phyloP scores from a whole-genome alignment of 2,329 filamentous ascomycete genomes.

The Ophidiomyces ophidiicola region DNA sequence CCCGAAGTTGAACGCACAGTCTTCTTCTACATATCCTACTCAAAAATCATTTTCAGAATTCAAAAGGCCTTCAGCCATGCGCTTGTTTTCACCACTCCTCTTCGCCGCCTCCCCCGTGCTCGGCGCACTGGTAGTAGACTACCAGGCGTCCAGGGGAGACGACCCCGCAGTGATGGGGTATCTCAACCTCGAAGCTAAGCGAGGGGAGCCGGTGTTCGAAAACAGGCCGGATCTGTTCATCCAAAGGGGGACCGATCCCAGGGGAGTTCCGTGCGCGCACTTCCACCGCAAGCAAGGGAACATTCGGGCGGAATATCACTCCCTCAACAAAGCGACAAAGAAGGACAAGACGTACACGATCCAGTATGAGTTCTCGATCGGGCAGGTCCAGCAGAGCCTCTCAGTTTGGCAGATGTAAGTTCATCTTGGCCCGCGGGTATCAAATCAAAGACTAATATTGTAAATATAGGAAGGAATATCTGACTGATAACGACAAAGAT shows the following conservation, averaged over 20 bases:
- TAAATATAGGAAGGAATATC: constrained; percentile 12
- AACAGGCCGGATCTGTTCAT: constrained; percentile 12
- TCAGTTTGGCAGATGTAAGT: constrained; percentile 14
- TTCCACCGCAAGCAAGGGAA: constrained; percentile 12
- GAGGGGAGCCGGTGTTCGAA: constrained; percentile 7
- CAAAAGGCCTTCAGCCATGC: constrained; percentile 2
- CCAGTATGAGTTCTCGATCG: constrained; percentile 11
- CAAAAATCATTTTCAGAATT: neutral
- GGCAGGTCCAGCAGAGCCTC: constrained; percentile 10
- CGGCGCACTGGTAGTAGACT: constrained; percentile 10
- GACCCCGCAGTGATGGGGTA: constrained; percentile 11
- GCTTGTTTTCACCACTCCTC: constrained; percentile 8
- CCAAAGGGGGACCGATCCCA: constrained; percentile 11
- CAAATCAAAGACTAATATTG: constrained; percentile 1
- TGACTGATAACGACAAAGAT: constrained; percentile 10
- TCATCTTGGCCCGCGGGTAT: neutral
- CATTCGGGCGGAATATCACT: constrained; percentile 12
- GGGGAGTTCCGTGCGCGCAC: constrained; percentile 9
- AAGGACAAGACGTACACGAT: constrained; percentile 13
- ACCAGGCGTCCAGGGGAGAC: constrained; percentile 10
- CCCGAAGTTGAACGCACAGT: too few relatives aligned
- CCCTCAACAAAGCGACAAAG: constrained; percentile 10
- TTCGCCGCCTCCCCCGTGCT: constrained; percentile 4
- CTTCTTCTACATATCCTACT: too few relatives aligned
- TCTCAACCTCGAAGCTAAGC: constrained; percentile 12